Percentiles rank a stretch among this genome's conserved stretches.
phyloP scores from a whole-genome alignment of 1,284 basidiomycete species.

The Polyporus tsugae region DNA sequence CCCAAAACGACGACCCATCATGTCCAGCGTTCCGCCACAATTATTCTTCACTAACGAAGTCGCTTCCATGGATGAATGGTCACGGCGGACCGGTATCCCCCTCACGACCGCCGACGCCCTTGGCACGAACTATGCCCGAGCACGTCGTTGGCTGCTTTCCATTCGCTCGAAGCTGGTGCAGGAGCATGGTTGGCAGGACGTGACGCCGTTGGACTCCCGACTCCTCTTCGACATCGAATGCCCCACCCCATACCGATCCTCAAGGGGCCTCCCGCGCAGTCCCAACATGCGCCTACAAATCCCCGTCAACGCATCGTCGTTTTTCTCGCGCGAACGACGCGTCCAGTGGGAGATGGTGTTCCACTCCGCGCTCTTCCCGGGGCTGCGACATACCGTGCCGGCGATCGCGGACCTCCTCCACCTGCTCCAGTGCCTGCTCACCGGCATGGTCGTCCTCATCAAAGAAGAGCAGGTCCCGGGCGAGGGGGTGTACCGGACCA shows the following conservation, averaged over 20 bases:
- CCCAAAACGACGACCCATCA: constrained; percentile 31
- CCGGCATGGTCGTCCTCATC: constrained; percentile 78
- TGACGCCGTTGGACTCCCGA: constrained; percentile 63
- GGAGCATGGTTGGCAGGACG: constrained; percentile 73
- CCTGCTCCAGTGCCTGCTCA: constrained; percentile 81
- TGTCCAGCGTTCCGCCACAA: constrained; percentile 51
- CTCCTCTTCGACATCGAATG: constrained; percentile 82
- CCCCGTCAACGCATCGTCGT: constrained; percentile 79
- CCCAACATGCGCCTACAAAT: constrained; percentile 76
- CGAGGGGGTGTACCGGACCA: constrained; percentile 73
- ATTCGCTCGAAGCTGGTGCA: constrained; percentile 69
- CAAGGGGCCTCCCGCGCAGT: constrained; percentile 75
- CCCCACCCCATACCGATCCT: constrained; percentile 77
- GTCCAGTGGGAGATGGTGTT: constrained; percentile 91
- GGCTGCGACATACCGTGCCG: constrained; percentile 76
- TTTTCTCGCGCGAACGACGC: constrained; percentile 82
- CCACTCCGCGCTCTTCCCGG: constrained; percentile 82
- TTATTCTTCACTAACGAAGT: constrained; percentile 82
- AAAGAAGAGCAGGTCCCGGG: constrained; percentile 73
- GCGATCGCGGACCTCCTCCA: constrained; percentile 81
- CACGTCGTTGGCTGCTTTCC: constrained; percentile 74
- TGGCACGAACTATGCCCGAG: constrained; percentile 78
- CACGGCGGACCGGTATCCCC: constrained; percentile 76
- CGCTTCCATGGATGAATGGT: constrained; percentile 82
- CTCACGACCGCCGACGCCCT: constrained; percentile 82